A percentile compares a stretch with the other conserved stretches of the same genome.
Conservation (phyloP, 371 early-diverging fungal genomes). For the Mucor indicus region DNA sequence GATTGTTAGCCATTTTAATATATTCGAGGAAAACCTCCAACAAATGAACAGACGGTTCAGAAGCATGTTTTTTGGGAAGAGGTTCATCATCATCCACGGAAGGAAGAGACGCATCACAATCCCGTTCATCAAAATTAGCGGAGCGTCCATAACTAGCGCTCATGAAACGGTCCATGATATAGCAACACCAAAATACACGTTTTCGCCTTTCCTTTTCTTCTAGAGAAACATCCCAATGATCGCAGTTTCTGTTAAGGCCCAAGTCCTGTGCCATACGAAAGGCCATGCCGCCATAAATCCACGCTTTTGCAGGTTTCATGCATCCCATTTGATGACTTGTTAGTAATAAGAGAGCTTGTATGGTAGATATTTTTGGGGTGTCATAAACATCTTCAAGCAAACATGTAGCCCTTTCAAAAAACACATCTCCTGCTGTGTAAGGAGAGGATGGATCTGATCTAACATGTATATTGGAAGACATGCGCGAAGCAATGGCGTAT, state of each 20-base stretch:
- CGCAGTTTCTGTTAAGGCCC: conserved; percentile 37
- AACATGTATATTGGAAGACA: conserved; percentile 28
- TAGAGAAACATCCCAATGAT: conserved; percentile 32
- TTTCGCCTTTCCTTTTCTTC: conserved; percentile 36
- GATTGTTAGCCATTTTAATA: conserved; percentile 30
- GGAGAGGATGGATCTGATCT: conserved; percentile 23
- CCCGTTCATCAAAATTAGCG: conserved; percentile 31
- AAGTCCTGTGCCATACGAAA: conserved; percentile 47
- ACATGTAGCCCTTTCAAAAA: conserved; percentile 38
- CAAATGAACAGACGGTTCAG: conserved; percentile 15
- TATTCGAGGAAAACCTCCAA: conserved; percentile 27
- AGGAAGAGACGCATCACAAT: conserved; percentile 41
- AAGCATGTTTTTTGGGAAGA: conserved; percentile 1
- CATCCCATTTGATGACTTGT: conserved; percentile 50
- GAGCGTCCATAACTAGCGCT: conserved; percentile 36
- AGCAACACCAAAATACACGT: conserved; percentile 47
- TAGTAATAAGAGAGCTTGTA: conserved; percentile 52
- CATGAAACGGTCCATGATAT: conserved; percentile 33
- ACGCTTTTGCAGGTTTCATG: conserved; percentile 40
- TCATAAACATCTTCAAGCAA: conserved; percentile 54
- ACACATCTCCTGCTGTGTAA: conserved; percentile 37
- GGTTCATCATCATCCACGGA: conserved; percentile 35
- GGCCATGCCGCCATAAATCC: conserved; percentile 46
- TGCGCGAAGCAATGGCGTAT: conserved; percentile 39
- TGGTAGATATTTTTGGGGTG: conserved; percentile 49